Evolutionary conservation across 75 land plant species (phyloP).

Genomic region (Pseudotsuga menziesii): DNA sequence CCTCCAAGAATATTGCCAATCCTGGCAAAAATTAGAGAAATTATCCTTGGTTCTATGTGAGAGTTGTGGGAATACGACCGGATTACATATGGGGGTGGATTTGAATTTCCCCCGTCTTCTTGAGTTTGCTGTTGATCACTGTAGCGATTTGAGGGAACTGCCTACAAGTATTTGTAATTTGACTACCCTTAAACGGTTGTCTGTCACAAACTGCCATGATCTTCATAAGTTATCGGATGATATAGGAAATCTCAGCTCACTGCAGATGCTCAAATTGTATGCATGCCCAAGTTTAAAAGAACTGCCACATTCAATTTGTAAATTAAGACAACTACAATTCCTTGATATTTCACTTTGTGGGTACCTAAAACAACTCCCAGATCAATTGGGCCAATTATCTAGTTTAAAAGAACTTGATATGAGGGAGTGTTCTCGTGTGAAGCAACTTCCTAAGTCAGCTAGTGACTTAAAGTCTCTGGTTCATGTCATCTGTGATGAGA

Average conservation of each 20-base stretch:
- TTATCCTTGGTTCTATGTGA: conserved; percentile 43
- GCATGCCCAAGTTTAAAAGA: conserved; percentile 36
- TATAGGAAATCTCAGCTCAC: conserved; percentile 25
- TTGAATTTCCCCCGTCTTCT: conserved; percentile 29
- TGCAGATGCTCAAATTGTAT: conserved; percentile 33
- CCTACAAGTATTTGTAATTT: conserved; percentile 35
- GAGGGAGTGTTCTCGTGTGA: conserved; percentile 44
- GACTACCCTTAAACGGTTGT: conserved; percentile 26
- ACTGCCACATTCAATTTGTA: conserved; percentile 36
- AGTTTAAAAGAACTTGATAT: conserved; percentile 54
- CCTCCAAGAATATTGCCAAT: conserved; percentile 9
- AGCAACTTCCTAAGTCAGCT: conserved; percentile 28
- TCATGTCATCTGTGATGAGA: conserved; percentile 54
- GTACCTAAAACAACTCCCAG: conserved; percentile 32
- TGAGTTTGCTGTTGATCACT: conserved; percentile 52
- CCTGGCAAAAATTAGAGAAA: conserved; percentile 26
- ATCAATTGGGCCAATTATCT: conserved; percentile 23
- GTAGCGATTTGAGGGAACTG: conserved; percentile 28
- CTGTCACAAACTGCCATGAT: conserved; percentile 47
- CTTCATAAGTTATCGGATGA: conserved; percentile 34
- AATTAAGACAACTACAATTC: conserved; percentile 26
- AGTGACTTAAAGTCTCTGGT: conserved; percentile 17
- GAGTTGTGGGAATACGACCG: conserved; percentile 11
- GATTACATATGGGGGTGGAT: neutral
- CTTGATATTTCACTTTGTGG: conserved; percentile 54